A percentile compares a stretch with the other conserved stretches of the same genome.
Conservation (phyloP, 1,139 yeast genomes). For the Hansenula anomala region DNA sequence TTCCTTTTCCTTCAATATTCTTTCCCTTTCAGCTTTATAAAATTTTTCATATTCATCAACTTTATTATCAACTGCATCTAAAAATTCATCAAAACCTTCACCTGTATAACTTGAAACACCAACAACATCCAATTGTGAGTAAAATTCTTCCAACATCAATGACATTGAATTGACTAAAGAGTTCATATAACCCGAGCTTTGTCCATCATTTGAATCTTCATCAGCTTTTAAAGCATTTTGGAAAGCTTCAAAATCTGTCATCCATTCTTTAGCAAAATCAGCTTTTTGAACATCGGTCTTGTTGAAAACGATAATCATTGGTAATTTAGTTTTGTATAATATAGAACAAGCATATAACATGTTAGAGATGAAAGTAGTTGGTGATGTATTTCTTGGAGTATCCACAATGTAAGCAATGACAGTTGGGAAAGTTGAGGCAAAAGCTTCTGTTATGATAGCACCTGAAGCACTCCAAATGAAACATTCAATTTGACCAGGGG, state of each 20-base stretch:
- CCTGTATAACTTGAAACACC: conserved; percentile 92
- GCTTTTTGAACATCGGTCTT: conserved; percentile 88
- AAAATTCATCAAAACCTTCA: conserved; percentile 86
- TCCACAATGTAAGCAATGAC: conserved; percentile 94
- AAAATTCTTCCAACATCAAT: conserved; percentile 92
- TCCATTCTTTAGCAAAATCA: conserved; percentile 92
- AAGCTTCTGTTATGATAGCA: conserved; percentile 91
- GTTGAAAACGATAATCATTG: conserved; percentile 95
- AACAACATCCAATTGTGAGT: conserved; percentile 87
- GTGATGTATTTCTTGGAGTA: conserved; percentile 90
- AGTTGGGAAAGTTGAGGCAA: conserved; percentile 94
- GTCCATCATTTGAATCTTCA: conserved; percentile 59
- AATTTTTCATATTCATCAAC: conserved; percentile 82
- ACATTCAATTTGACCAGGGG: conserved; percentile 98
- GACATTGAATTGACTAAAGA: conserved; percentile 93
- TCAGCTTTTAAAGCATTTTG: conserved; percentile 70
- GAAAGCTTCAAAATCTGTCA: conserved; percentile 92
- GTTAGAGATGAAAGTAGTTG: conserved; percentile 95
- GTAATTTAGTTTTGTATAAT: conserved; percentile 90
- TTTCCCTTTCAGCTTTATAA: conserved; percentile 83
- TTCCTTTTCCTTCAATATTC: conserved; percentile 71
- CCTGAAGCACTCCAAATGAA: conserved; percentile 98
- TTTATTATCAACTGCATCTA: conserved; percentile 77
- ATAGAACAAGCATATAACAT: conserved; percentile 98
- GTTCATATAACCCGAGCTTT: conserved; percentile 90